A percentile compares a stretch with the other conserved stretches of the same genome.
Evolutionary conservation across 2,329 filamentous ascomycete genomes (phyloP).

Genomic region (Penicillium sp.): DNA sequence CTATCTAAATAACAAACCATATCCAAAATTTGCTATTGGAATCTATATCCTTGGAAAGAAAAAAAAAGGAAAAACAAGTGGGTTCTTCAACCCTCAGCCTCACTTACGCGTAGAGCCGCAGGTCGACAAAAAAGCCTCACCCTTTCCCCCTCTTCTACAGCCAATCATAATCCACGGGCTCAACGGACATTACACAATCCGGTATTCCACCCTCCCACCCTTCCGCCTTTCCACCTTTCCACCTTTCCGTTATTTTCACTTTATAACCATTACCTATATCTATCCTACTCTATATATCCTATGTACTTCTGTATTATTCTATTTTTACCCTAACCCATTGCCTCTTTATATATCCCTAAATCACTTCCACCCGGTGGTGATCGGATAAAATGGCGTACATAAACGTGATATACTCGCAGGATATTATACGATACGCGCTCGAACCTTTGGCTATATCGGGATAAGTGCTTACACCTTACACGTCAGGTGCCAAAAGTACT

Average conservation of each 20-base stretch:
- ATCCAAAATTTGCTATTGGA: not conserved
- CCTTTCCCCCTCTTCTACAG: not conserved
- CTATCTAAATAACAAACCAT: not conserved
- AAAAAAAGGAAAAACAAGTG: conserved; percentile 1
- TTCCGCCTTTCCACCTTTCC: too few species aligned
- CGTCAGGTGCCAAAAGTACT: conserved; percentile 9
- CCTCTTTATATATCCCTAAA: not conserved
- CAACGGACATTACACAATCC: conserved; percentile 1
- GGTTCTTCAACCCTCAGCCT: conserved; percentile 14
- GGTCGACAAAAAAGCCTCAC: conserved; percentile 3
- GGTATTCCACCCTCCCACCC: not conserved
- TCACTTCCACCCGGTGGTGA: not conserved
- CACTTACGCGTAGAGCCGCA: conserved; percentile 14
- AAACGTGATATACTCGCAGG: conserved; percentile 2
- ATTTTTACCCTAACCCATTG: not conserved
- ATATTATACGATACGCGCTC: not conserved
- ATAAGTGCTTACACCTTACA: conserved; percentile 8
- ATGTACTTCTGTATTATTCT: too few species aligned
- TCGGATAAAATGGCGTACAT: conserved; percentile 5
- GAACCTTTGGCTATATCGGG: not conserved
- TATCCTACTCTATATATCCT: too few species aligned
- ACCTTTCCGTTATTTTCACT: too few species aligned
- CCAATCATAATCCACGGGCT: not conserved
- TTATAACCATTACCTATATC: too few species aligned
- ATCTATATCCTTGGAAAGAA: not conserved